phyloP scores from a whole-genome alignment of 2,329 filamentous ascomycete species.

The Mollisia scopiformis region DNA sequence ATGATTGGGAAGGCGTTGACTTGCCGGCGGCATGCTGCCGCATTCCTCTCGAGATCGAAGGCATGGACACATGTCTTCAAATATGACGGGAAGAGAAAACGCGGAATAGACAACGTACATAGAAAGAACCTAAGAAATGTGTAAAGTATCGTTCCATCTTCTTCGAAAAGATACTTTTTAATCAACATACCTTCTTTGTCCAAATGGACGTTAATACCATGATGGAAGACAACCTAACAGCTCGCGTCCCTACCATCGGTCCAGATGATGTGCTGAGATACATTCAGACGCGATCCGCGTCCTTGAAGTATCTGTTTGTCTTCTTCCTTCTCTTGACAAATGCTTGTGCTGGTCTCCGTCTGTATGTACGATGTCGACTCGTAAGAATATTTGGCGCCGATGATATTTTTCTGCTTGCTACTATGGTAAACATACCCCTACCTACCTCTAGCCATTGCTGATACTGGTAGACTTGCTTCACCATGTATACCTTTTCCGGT shows the following conservation, averaged over 20 bases:
- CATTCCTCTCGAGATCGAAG: neutral
- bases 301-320: neutral
- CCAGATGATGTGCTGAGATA: neutral
- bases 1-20: neutral
- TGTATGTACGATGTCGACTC: conserved; percentile 1
- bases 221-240: neutral
- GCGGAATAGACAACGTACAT: neutral
- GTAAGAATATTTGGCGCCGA: neutral
- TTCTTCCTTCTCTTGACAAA: neutral
- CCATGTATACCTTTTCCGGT: neutral
- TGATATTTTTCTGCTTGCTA: conserved; percentile 14
- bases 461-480: conserved; percentile 1
- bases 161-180: neutral
- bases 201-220: neutral
- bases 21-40: neutral
- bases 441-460: neutral
- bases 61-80: neutral
- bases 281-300: neutral
- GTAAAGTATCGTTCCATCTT: too few relatives aligned
- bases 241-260: neutral
- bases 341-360: neutral
- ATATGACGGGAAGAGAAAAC: neutral
- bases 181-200: neutral
- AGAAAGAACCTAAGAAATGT: too few relatives aligned
- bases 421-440: neutral